A percentile compares a stretch with the other conserved stretches of the same genome.
phyloP scores from a whole-genome alignment of 169 alveolate genomes.

The Plasmodium malariae region DNA sequence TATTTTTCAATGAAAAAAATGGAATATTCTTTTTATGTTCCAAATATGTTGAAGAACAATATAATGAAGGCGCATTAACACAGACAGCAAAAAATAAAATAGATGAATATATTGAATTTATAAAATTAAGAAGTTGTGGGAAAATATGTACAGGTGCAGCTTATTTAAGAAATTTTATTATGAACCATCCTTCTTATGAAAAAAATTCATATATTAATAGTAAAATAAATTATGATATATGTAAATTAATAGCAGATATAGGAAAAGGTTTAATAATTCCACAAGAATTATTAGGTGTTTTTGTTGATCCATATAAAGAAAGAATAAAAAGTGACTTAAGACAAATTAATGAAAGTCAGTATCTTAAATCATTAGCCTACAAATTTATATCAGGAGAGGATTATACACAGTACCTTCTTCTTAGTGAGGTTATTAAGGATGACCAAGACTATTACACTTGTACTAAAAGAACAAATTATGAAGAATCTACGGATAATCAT shows the following conservation, averaged over 20 bases:
- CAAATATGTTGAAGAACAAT: constrained; percentile 73
- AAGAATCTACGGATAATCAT: constrained; percentile 43
- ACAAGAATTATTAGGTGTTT: constrained; percentile 63
- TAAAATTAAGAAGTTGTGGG: constrained; percentile 90
- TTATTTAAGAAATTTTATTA: constrained; percentile 89
- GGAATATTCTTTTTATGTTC: constrained; percentile 82
- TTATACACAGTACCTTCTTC: constrained; percentile 49
- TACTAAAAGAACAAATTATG: constrained; percentile 26
- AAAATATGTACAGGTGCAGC: constrained; percentile 91
- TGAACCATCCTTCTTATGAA: constrained; percentile 90
- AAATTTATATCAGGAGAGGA: constrained; percentile 70
- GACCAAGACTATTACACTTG: constrained; percentile 40
- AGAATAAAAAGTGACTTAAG: constrained; percentile 55
- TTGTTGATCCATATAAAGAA: constrained; percentile 74
- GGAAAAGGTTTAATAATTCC: constrained; percentile 62
- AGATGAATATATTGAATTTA: constrained; percentile 80
- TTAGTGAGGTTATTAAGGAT: constrained; percentile 42
- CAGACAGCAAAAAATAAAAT: constrained; percentile 76
- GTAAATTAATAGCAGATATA: constrained; percentile 65
- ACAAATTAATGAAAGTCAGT: constrained; percentile 73
- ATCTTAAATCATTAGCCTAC: constrained; percentile 44
- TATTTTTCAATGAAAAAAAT: constrained; percentile 84
- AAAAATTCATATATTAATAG: constrained; percentile 89
- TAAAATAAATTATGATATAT: constrained; percentile 88
- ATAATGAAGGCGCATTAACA: constrained; percentile 37